Evolutionary conservation across 2,329 filamentous ascomycete species (phyloP), one percentile per base, ranked within the genome.

Genomic region (Neurospora sp.): DNA sequence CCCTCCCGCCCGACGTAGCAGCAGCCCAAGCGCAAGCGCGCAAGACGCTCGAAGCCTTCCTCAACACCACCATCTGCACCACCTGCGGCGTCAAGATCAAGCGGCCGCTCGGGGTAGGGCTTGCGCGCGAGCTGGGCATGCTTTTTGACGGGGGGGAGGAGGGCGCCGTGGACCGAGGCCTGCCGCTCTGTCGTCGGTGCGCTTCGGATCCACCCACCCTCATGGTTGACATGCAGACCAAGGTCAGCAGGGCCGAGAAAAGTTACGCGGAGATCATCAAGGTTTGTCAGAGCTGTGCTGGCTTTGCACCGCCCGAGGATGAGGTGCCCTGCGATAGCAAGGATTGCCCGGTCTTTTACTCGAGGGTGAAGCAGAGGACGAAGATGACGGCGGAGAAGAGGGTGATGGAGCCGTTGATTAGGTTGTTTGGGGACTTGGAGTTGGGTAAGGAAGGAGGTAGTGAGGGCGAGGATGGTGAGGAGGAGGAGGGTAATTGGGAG

Each of bases 301-400:
- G 89, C 0, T 78, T 94, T 19, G 84, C 90, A 3, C 90, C 89
- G 73, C 82, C 88, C 2, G 95, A 97, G 43, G 88, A 36, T 36
- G 33, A 91, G 40, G 90, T 97, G n/a, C 84, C 81, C 52, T 99
- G 96, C 77, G 93, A 97, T 77, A 97, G 92, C 78, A 89, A 92
- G 78, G 95, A 97, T 80, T 99, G 96, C 77, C 91, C 94, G 0
- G 93, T 97, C 0, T 98, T 97, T 75, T 98, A 97, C 80, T 90
- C 90, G 39, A 81, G 93, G 15, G 85, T 88, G 68, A 91, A 89
- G 78, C 89, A 92, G 77, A 79, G 79, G 28, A 84, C 85, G 10
- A 83, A 80, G 74, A 78, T 84, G 66, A 76, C 78, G 42, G 78
- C 78, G 2, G 82, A 84, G 76, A 81, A 77, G 74, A 76, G 75